These are phyloP conservation scores for Wickerhamiella slavikovae DNA, from an alignment of 805 yeast genomes.

Conservation along the genomic window DNA sequence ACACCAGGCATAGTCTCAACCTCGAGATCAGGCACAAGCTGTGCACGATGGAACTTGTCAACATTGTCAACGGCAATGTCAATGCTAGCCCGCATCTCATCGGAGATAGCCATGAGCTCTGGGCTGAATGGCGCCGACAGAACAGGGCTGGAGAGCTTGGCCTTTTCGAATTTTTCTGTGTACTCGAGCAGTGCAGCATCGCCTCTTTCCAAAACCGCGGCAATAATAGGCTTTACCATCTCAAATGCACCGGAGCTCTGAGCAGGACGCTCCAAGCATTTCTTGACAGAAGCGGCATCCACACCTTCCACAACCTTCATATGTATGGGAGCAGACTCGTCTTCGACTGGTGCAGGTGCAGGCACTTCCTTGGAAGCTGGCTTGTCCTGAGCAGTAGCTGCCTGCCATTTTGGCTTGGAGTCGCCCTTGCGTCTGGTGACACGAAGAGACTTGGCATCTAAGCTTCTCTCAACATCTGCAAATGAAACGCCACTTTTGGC, in stretches of 20 bases:
- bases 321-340: constrained; percentile 3
- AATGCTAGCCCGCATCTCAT: constrained; percentile 62
- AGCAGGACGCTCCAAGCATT: constrained; percentile 77
- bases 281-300: constrained; percentile 25
- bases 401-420: constrained; percentile 61
- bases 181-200: constrained; percentile 75
- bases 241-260: constrained; percentile 89
- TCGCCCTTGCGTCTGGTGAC: constrained; percentile 90
- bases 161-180: constrained; percentile 84
- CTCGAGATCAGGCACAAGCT: constrained; percentile 41
- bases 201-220: constrained; percentile 55
- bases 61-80: constrained; percentile 82
- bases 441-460: constrained; percentile 65
- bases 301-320: constrained; percentile 18
- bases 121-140: constrained; percentile 73
- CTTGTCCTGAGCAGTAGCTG: constrained; percentile 8
- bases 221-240: constrained; percentile 75
- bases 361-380: constrained; percentile 1
- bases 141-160: constrained; percentile 47
- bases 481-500: constrained; percentile 58
- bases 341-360: constrained; percentile 1
- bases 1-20: constrained; percentile 95
- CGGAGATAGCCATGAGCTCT: constrained; percentile 48
- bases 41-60: constrained; percentile 84
- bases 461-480: constrained; percentile 63